Evolutionary conservation across 805 yeast genomes (phyloP).

Genomic region (Grigorovia transvaalensis): DNA sequence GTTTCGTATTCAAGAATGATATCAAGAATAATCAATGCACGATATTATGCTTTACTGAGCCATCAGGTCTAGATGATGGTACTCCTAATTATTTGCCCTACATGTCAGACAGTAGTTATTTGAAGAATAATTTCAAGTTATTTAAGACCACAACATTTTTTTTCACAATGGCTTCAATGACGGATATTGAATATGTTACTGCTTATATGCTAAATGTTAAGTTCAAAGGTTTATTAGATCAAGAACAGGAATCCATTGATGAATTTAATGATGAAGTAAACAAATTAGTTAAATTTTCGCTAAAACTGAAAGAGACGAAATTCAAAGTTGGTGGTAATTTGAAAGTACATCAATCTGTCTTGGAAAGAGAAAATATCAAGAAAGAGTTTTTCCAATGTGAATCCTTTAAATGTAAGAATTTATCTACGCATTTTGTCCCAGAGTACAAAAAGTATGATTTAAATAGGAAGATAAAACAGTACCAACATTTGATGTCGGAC

Average conservation of each 20-base stretch:
- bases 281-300: conserved; percentile 15
- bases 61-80: conserved; percentile 19
- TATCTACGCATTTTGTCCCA: conserved; percentile 36
- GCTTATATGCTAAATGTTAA: conserved; percentile 18
- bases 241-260: conserved; percentile 18
- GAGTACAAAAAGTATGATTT: conserved; percentile 38
- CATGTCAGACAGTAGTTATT: conserved; percentile 21
- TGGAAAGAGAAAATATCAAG: conserved; percentile 22
- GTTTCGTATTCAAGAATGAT: conserved; percentile 40
- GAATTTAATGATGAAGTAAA: conserved; percentile 17
- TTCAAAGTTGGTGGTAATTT: conserved; percentile 23
- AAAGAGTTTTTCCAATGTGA: conserved; percentile 12
- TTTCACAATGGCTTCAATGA: conserved; percentile 21
- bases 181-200: conserved; percentile 24
- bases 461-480: conserved; percentile 39
- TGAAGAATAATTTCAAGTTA: conserved; percentile 16
- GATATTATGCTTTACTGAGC: conserved; percentile 27
- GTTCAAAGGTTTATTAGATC: conserved; percentile 21
- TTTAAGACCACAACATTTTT: conserved; percentile 25
- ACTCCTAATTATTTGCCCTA: conserved; percentile 30
- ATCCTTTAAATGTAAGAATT: conserved; percentile 32
- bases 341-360: conserved; percentile 22
- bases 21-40: conserved; percentile 17
- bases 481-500: conserved; percentile 62
- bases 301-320: conserved; percentile 17